phyloP scores from a whole-genome alignment of 2,329 filamentous ascomycete genomes.

The Cladosporium sp. region DNA sequence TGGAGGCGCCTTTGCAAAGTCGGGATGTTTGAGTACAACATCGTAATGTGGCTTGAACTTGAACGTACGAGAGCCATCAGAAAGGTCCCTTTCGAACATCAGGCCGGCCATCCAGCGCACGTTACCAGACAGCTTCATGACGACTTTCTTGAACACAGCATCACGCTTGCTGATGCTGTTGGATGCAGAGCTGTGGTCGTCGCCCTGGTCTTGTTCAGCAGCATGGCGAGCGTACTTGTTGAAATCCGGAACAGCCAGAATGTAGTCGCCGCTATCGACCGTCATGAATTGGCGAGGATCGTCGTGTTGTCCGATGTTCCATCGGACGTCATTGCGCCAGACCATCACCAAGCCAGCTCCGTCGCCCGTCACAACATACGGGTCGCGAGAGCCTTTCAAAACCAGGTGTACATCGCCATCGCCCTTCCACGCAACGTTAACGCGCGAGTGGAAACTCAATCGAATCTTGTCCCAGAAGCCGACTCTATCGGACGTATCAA shows the following conservation, averaged over 20 bases:
- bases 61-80: slow-evolving; percentile 69
- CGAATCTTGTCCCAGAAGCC: slow-evolving; percentile 99
- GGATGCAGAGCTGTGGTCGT: slow-evolving; percentile 56
- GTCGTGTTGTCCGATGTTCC: slow-evolving; percentile 76
- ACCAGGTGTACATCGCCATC: slow-evolving; percentile 93
- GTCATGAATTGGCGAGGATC: slow-evolving; percentile 93
- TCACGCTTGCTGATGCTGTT: slow-evolving; percentile 64
- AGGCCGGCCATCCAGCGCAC: slow-evolving; percentile 89
- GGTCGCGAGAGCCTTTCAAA: slow-evolving; percentile 83
- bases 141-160: slow-evolving; percentile 93
- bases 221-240: slow-evolving; percentile 76
- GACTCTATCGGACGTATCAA: slow-evolving; percentile 87
- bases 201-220: slow-evolving; percentile 35
- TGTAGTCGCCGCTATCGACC: slow-evolving; percentile 90
- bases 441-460: slow-evolving; percentile 85
- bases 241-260: slow-evolving; percentile 90
- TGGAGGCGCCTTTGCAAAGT: slow-evolving; percentile 58
- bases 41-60: slow-evolving; percentile 90
- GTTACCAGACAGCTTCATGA: slow-evolving; percentile 97
- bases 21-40: slow-evolving; percentile 76
- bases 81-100: slow-evolving; percentile 82
- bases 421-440: slow-evolving; percentile 86
- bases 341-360: slow-evolving; percentile 97
- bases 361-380: slow-evolving; percentile 86
- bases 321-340: slow-evolving; percentile 90